Conservation (phyloP, 495 filamentous ascomycete species). For the Tricharina praecox region DNA sequence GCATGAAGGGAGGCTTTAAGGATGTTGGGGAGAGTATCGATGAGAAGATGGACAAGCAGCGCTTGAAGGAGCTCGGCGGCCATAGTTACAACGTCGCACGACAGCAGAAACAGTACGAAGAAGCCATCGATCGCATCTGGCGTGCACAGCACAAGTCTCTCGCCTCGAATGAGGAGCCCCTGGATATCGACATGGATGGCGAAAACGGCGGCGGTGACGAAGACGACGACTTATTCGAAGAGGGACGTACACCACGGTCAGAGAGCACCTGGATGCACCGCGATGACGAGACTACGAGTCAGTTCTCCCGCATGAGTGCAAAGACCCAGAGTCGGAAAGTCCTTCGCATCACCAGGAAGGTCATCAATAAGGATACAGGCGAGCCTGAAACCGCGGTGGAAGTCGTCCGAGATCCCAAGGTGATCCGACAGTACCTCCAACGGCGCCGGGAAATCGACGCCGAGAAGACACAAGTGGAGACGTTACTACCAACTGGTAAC, state of each 20-base stretch:
- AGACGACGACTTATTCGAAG: constrained; percentile 49
- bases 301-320: constrained; percentile 64
- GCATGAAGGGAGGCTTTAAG: constrained; percentile 97
- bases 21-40: constrained; percentile 73
- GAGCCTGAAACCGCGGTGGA: constrained; percentile 34
- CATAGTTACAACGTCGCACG: constrained; percentile 93
- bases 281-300: constrained; percentile 71
- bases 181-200: constrained; percentile 41
- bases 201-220: constrained; percentile 32
- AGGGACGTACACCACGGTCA: constrained; percentile 43
- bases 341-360: constrained; percentile 55
- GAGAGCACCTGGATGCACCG: constrained; percentile 36
- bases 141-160: constrained; percentile 65
- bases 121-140: constrained; percentile 79
- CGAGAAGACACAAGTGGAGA: constrained; percentile 47
- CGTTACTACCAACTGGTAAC: constrained; percentile 57
- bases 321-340: constrained; percentile 47
- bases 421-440: constrained; percentile 36
- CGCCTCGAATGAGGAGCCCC: constrained; percentile 44
- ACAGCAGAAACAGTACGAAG: constrained; percentile 77
- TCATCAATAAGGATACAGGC: constrained; percentile 45
- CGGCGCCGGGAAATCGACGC: constrained; percentile 40
- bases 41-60: constrained; percentile 66
- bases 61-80: constrained; percentile 75
- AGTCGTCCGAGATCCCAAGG: constrained; percentile 27